Conservation (phyloP, 768 basidiomycete species). For the Termitomyces bulborhizus region DNA sequence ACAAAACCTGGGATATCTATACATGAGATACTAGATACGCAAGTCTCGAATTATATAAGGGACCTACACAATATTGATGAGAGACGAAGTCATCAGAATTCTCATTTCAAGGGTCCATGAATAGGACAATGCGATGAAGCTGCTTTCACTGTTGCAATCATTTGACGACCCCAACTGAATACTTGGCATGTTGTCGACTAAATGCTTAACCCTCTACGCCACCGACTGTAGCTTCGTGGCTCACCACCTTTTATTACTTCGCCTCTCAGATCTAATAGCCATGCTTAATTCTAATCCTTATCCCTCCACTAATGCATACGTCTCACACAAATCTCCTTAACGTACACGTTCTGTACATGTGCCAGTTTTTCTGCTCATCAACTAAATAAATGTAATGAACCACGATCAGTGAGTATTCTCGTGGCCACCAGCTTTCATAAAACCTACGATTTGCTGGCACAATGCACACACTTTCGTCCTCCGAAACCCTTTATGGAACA, state of each 20-base stretch:
- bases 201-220: not conserved
- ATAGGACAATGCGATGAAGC: slow-evolving; percentile 27
- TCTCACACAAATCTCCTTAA: slow-evolving; percentile 24
- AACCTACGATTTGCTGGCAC: slow-evolving; percentile 80
- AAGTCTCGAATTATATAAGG: too few relatives aligned
- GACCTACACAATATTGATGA: too few relatives aligned
- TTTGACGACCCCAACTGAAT: slow-evolving; percentile 75
- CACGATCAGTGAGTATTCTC: slow-evolving; percentile 44
- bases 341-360: slow-evolving; percentile 33
- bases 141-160: too few relatives aligned
- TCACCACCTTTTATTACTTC: slow-evolving; percentile 23
- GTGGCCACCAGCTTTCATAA: slow-evolving; percentile 76
- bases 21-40: too few relatives aligned
- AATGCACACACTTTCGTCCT: slow-evolving; percentile 68
- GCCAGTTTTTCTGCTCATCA: slow-evolving; percentile 32
- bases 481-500: slow-evolving; percentile 55
- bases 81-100: too few relatives aligned
- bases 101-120: too few relatives aligned
- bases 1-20: too few relatives aligned
- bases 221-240: not conserved
- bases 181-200: too few relatives aligned
- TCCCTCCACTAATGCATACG: slow-evolving; percentile 19
- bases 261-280: slow-evolving; percentile 8
- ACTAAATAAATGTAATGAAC: slow-evolving; percentile 34
- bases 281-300: slow-evolving; percentile 24